Evolutionary conservation across 2,329 filamentous ascomycete genomes (phyloP).

Genomic region (Myrmaecium sp.): DNA sequence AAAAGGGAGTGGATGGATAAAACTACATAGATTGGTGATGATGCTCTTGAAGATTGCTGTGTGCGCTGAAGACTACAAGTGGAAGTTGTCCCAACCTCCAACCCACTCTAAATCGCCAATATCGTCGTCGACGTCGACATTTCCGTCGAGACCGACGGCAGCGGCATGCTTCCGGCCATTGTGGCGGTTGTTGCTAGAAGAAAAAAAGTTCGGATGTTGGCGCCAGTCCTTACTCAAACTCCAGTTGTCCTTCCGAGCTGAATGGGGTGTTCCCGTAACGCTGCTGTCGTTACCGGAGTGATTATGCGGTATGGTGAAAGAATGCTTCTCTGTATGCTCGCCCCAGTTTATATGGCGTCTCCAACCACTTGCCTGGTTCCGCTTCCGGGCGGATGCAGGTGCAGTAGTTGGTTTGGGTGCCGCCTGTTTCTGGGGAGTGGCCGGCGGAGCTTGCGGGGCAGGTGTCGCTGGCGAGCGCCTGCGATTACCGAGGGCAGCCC

Average conservation of each 20-base stretch:
- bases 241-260: constrained; percentile 20
- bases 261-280: constrained; percentile 12
- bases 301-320: constrained; percentile 10
- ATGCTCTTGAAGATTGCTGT: no score
- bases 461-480: no score
- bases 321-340: constrained; percentile 7
- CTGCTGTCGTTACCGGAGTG: constrained; percentile 17
- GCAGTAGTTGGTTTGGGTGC: constrained; percentile 13
- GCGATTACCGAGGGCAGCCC: constrained; percentile 73
- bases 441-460: constrained; percentile 40
- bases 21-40: no score
- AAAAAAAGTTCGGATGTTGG: constrained; percentile 18
- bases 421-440: constrained; percentile 29
- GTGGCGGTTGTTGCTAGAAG: background rate
- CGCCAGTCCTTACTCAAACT: constrained; percentile 33
- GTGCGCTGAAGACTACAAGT: constrained; percentile 42
- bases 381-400: constrained; percentile 20
- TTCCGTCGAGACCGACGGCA: constrained; percentile 9
- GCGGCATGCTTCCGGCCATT: constrained; percentile 5
- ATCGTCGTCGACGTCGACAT: constrained; percentile 40
- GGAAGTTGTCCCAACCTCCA: constrained; percentile 69
- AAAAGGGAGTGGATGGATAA: no score
- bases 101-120: constrained; percentile 83
- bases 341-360: constrained; percentile 18
- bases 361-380: constrained; percentile 22